These are phyloP conservation scores for Phyllosticta citribraziliensis DNA, from an alignment of 2,329 filamentous ascomycete species.

Conservation along the genomic window DNA sequence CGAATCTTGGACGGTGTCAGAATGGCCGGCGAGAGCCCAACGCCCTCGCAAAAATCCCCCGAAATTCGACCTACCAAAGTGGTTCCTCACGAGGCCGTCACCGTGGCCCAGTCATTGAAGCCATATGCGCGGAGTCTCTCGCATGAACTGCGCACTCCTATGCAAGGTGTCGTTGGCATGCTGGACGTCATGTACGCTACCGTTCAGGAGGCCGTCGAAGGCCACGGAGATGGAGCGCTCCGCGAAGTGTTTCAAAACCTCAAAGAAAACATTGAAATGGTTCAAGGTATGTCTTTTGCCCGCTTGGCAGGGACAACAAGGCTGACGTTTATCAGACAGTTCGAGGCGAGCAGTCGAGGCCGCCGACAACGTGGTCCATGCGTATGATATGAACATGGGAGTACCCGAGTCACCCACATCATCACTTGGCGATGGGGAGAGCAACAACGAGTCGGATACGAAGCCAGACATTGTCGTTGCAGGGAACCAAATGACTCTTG, in stretches of 20 bases:
- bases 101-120: constrained; percentile 55
- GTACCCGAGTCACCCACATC: constrained; percentile 52
- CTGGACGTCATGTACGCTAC: constrained; percentile 67
- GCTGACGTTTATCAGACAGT: constrained; percentile 43
- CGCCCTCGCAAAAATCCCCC: constrained; percentile 9
- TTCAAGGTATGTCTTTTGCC: constrained; percentile 45
- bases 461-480: constrained; percentile 35
- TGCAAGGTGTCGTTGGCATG: constrained; percentile 70
- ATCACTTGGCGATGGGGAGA: constrained; percentile 28
- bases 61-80: constrained; percentile 27
- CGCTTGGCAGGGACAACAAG: neutral
- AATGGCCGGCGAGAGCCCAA: constrained; percentile 19
- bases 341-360: constrained; percentile 62
- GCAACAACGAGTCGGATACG: constrained; percentile 20
- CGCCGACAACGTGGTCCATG: constrained; percentile 66
- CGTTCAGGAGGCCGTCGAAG: constrained; percentile 54
- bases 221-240: constrained; percentile 40
- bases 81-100: constrained; percentile 46
- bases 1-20: constrained; percentile 46
- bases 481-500: constrained; percentile 31
- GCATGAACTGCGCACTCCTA: constrained; percentile 61
- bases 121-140: constrained; percentile 64
- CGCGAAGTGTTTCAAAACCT: constrained; percentile 51
- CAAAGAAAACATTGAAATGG: constrained; percentile 59
- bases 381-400: constrained; percentile 66